phyloP scores from a whole-genome alignment of 2,329 filamentous ascomycete genomes.

The Nothophaeocryptopus gaeumannii region DNA sequence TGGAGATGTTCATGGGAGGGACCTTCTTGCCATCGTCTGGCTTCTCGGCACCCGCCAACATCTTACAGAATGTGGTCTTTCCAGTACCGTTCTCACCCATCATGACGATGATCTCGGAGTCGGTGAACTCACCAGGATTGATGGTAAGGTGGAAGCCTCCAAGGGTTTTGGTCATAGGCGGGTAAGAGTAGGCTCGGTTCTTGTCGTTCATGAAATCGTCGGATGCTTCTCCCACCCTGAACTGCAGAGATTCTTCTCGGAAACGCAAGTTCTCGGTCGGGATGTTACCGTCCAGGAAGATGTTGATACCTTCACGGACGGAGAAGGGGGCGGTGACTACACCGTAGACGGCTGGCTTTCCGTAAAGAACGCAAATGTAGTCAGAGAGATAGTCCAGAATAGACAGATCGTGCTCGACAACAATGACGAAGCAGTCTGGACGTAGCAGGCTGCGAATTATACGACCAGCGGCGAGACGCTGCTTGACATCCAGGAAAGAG shows the following conservation, averaged over 20 bases:
- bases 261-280: slow-evolving; percentile 98
- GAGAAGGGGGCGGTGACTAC: slow-evolving; percentile 94
- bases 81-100: slow-evolving; percentile 99
- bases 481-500: slow-evolving; percentile 98
- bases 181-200: slow-evolving; percentile 81
- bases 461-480: slow-evolving; percentile 86
- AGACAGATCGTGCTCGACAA: slow-evolving; percentile 98
- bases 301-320: slow-evolving; percentile 98
- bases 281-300: slow-evolving; percentile 97
- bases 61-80: slow-evolving; percentile 97
- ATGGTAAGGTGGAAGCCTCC: slow-evolving; percentile 83
- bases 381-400: slow-evolving; percentile 98
- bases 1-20: slow-evolving; percentile 93
- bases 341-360: slow-evolving; percentile 91
- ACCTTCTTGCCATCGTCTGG: slow-evolving; percentile 77
- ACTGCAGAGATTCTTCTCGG: slow-evolving; percentile 93
- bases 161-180: slow-evolving; percentile 87
- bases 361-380: slow-evolving; percentile 96
- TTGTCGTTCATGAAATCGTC: slow-evolving; percentile 87
- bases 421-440: slow-evolving; percentile 92
- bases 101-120: slow-evolving; percentile 99
- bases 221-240: slow-evolving; percentile 84
- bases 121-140: slow-evolving; percentile 83
- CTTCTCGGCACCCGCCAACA: slow-evolving; percentile 89
- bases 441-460: slow-evolving; percentile 89